Evolutionary conservation across 2,329 filamentous ascomycete species (phyloP), one percentile per base, ranked within the genome.

Genomic region (Dactylellina leptospora): DNA sequence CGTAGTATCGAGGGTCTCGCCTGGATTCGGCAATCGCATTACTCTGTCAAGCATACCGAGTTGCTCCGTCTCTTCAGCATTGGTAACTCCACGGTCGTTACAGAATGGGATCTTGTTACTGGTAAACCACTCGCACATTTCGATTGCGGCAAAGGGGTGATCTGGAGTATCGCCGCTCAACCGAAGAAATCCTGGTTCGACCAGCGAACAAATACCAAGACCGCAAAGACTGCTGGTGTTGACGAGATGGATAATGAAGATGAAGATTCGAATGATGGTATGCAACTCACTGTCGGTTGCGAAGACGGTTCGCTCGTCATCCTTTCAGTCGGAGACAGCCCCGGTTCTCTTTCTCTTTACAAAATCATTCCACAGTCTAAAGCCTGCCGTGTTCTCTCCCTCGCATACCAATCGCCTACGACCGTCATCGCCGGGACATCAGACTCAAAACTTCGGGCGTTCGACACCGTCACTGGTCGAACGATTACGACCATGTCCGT

Each of bases 101-200:
- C 93, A 0, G 95, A 99, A 80, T 99, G 95, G 95, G 90, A 97
- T 81, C 83, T 99, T 22, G 87, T 87, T 75, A 90, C 88, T 74
- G 92, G 91, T 11, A 84, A 86, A 62, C 90, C 92, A 9, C 86
- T 89, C 81, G 87, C 90, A 69, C 90, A 96, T 80, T 92, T 91
- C 16, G 92, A 90, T 77, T 95, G 93, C 47, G 96, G 96, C 80
- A 92, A 96, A 80, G 93, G 92, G 75, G 93, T 97, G 78, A 93
- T 97, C 73, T 99, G 95, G 95, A 97, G 93, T 81, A 86, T 99
- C 77, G 91, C 91, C 68, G 90, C 89, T 11, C 93, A 97, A 81
- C 95, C 93, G 2, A 82, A 83, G 74, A 64, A 72, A 13, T 53
- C 59, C 5, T 59, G 54, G 45, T 72, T 72, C n/a, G 42, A 44